Base-by-base conservation (phyloP, 192 early-diverging fungal genomes). In the Linnemannia schmuckeri region DNA sequence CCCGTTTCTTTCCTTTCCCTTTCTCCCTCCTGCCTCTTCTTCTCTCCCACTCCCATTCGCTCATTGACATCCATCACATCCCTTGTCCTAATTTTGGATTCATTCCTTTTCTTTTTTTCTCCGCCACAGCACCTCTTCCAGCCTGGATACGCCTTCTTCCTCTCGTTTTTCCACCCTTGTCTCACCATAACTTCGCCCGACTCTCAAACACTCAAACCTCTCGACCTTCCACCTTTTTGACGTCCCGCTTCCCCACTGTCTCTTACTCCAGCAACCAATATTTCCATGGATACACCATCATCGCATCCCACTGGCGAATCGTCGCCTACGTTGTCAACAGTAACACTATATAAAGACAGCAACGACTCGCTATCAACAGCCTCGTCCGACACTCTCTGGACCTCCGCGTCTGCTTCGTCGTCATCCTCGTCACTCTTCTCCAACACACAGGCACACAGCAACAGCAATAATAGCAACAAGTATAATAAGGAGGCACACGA, bases 361-460 rank as follows among this genome's bases (percentile, higher is more conserved):
- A 33, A 30, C 27, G 4, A 66, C 27, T 66, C 61, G 4, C n/a
- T 66, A 33, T 66, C 71, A 33, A 8, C 41, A 20, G 27, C 52
- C 37, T 72, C 47, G 17, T 74, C 68, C 44, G 80, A 76, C 27
- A 24, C 76, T 3, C 46, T 66, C 13, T 74, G 61, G 75, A 72
- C 69, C 72, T 74, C 82, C 7, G 40, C 78, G 0, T 73, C 72
- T 46, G 33, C 78, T 10, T 83, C 69, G 6, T 77, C 81, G 7
- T 77, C 77, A 30, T 78, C 47, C 8, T 76, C 75, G 1, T 72
- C 74, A 30, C 70, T 76, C 37, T 30, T 33, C 44, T 69, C 42
- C 17, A 70, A 30, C 18, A 17, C 17, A 5, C 49, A 52, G 15
- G 1, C 18, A 20, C 52, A 79, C 12, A 49, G 15, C 38, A 73